Conservation (phyloP, 345 rosid species). For the Pseudoturritis turrita region DNA sequence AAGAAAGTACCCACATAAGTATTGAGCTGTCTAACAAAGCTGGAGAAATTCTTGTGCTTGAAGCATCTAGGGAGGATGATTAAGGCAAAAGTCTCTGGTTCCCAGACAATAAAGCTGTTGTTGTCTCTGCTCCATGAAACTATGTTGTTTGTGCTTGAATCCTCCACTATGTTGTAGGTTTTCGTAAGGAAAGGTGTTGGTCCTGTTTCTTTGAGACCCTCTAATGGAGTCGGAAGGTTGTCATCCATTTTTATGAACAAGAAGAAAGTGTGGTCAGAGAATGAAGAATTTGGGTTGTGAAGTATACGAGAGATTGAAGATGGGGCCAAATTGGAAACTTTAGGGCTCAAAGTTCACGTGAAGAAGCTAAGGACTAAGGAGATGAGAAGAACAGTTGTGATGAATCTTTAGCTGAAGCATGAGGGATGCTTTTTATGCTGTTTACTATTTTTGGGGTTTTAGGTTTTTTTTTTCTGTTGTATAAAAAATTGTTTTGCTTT, state of each 20-base stretch:
- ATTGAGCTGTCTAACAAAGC: constrained; percentile 69
- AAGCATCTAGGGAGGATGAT: constrained; percentile 49
- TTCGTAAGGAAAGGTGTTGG: constrained; percentile 62
- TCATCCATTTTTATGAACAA: background rate
- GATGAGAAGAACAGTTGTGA: background rate
- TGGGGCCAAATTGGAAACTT: background rate
- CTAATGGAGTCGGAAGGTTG: constrained; percentile 41
- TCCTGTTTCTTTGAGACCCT: constrained; percentile 40
- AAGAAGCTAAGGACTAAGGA: background rate
- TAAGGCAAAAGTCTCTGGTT: constrained; percentile 47
- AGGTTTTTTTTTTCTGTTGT: too few relatives aligned
- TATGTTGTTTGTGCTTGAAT: constrained; percentile 45
- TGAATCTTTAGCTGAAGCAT: too few relatives aligned
- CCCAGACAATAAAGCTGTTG: constrained; percentile 66
- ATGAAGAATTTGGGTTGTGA: background rate
- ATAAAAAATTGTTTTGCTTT: too few relatives aligned
- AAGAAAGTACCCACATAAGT: constrained; percentile 49
- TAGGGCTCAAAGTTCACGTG: background rate
- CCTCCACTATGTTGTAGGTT: constrained; percentile 62
- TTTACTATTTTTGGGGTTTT: too few relatives aligned
- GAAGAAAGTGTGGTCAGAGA: background rate
- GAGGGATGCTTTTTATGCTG: too few relatives aligned
- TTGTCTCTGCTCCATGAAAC: constrained; percentile 66
- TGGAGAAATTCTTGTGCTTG: constrained; percentile 71
- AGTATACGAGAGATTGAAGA: background rate